Evolutionary conservation across 208 protist species (phyloP), one percentile per base, ranked within the genome.

Genomic region (Crithidia acanthocephali): DNA sequence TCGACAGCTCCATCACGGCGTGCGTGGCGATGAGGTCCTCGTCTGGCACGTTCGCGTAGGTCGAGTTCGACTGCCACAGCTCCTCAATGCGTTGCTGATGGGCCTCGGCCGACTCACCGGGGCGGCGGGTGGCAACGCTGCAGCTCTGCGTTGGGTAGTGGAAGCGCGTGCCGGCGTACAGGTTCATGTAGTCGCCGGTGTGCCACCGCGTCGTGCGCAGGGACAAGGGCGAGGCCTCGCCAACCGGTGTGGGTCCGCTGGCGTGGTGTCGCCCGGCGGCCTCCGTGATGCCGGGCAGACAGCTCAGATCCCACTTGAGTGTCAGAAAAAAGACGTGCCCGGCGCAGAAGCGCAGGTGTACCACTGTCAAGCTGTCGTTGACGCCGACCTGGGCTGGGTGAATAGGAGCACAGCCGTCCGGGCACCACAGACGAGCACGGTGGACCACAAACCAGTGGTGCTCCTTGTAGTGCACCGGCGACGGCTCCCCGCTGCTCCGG

Each of bases 21-120:
- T 76, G 62, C 2, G 52, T 37, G n/a, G 56, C 59, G 25, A 82
- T 73, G 22, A 82, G 60, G 42, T 82, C 77, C 27, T 82, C 77
- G 45, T 82, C 77, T 15, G 71, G 55, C 35, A 78, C 62, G 55
- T 72, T 74, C 9, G 51, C 55, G 23, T 52, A 66, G 18, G 65
- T 22, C 11, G 60, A 69, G 66, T 37, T 48, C 28, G 47, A 68
- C 28, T 57, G 42, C 72, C 72, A 77, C 16, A 77, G 72, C 27
- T 56, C 28, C 42, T 77, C 72, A 23, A 77, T 63, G 9, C 72
- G 72, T 16, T n/a, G 47, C 40, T 72, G 64, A 37, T 77, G 65
- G 23, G 48, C 72, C 30, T 18, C 55, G 16, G 35, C 45, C 18
- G 35, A 35, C 72, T 77, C 72, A 16, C 32, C 33, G 20, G 72